Percentiles rank a stretch among this genome's conserved stretches.
Conservation (phyloP, 305 asterid species). For the Rubia balearica region DNA sequence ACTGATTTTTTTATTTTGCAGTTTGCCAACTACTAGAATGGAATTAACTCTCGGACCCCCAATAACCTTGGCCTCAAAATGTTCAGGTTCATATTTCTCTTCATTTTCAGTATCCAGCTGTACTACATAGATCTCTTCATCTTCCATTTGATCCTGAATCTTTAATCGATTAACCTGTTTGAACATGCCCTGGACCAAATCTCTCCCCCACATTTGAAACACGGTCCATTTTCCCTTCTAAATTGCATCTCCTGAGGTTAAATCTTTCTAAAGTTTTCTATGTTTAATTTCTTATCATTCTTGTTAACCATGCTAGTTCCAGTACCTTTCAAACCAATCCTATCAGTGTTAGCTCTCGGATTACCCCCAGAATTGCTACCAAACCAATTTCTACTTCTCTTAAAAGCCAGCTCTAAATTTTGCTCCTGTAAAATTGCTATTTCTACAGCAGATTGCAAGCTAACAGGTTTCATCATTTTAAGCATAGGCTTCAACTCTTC, state of each 20-base stretch:
- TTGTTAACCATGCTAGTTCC: too few relatives aligned
- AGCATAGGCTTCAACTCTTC: not conserved
- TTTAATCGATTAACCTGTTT: not conserved
- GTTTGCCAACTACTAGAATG: not conserved
- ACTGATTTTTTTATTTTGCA: too few relatives aligned
- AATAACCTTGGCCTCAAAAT: not conserved
- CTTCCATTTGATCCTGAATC: not conserved
- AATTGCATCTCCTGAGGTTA: not conserved
- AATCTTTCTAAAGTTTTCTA: not conserved
- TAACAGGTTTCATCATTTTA: not conserved
- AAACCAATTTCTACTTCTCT: too few relatives aligned
- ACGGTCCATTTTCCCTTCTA: not conserved
- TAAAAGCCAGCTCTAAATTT: too few relatives aligned
- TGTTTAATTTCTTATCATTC: too few relatives aligned
- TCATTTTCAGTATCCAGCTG: too few relatives aligned
- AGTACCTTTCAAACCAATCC: too few relatives aligned
- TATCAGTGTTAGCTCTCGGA: too few relatives aligned
- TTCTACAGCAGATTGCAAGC: too few relatives aligned
- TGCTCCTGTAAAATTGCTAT: not conserved
- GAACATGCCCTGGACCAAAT: too few relatives aligned
- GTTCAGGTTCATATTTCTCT: too few relatives aligned
- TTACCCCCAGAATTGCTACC: not conserved
- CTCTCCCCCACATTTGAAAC: not conserved
- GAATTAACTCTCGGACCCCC: too few relatives aligned
- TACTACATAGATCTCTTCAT: not conserved